Conservation (phyloP, 78 protist species). For the Diacronema lutheri region DNA sequence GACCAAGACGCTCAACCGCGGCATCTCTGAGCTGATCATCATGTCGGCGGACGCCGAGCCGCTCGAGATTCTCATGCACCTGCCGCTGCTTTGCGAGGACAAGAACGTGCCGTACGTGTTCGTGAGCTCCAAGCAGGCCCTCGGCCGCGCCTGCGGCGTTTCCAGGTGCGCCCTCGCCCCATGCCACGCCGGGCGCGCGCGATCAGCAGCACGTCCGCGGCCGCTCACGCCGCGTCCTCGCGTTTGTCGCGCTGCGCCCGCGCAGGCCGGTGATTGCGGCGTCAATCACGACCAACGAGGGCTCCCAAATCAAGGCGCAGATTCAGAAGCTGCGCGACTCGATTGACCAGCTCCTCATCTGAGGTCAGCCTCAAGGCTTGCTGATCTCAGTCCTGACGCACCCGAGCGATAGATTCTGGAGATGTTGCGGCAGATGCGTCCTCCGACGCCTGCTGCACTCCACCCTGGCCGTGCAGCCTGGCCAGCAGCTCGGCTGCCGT, state of each 20-base stretch:
- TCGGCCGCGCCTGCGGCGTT: slow-evolving; percentile 98
- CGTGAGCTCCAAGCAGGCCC: slow-evolving; percentile 83
- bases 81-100: slow-evolving; percentile 98
- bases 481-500: too few relatives aligned
- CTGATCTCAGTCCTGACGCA: too few relatives aligned
- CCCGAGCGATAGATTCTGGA: too few relatives aligned
- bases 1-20: slow-evolving; percentile 96
- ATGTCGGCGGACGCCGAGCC: slow-evolving; percentile 98
- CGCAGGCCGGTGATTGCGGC: slow-evolving; percentile 87
- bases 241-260: too few relatives aligned
- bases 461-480: too few relatives aligned
- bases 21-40: slow-evolving; percentile 89
- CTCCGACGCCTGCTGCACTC: too few relatives aligned
- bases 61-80: slow-evolving; percentile 96
- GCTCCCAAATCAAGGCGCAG: slow-evolving; percentile 78
- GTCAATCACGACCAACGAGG: slow-evolving; percentile 80
- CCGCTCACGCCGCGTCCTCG: too few relatives aligned
- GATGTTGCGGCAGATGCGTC: too few relatives aligned
- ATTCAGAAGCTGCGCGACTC: slow-evolving; percentile 71
- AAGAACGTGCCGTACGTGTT: slow-evolving; percentile 98
- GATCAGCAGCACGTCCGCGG: too few relatives aligned
- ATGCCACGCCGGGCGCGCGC: background rate
- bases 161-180: slow-evolving; percentile 10
- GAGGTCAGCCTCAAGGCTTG: background rate
- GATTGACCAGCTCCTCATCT: slow-evolving; percentile 81